Evolutionary conservation across 371 early-diverging fungal species (phyloP).

Genomic region (Saksenaea vasiformis): DNA sequence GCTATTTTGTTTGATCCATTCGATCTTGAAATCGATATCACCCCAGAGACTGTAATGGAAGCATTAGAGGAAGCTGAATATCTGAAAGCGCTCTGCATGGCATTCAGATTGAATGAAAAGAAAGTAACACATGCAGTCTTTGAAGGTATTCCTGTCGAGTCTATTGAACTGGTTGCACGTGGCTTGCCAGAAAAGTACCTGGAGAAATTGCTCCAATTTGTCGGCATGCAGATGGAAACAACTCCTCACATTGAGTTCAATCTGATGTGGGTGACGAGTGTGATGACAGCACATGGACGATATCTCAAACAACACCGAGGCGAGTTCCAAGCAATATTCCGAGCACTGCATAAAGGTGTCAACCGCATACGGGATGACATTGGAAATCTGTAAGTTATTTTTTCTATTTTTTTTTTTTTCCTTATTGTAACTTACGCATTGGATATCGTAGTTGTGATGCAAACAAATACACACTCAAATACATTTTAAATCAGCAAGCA

Average conservation of each 20-base stretch:
- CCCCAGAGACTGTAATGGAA: constrained; percentile 81
- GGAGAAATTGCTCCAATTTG: constrained; percentile 77
- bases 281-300: constrained; percentile 80
- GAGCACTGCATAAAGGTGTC: constrained; percentile 80
- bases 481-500: constrained; percentile 58
- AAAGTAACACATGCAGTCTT: constrained; percentile 74
- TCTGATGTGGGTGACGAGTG: constrained; percentile 75
- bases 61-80: constrained; percentile 76
- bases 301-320: constrained; percentile 80
- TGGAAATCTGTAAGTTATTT: constrained; percentile 68
- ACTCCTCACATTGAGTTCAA: constrained; percentile 88
- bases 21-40: constrained; percentile 94
- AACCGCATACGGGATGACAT: constrained; percentile 72
- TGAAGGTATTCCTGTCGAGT: constrained; percentile 78
- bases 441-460: constrained; percentile 71
- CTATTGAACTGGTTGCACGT: constrained; percentile 73
- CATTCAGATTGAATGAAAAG: constrained; percentile 88
- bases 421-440: not conserved
- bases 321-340: constrained; percentile 74
- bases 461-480: constrained; percentile 77
- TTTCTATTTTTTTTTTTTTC: not conserved
- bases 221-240: constrained; percentile 74
- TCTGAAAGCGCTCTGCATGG: constrained; percentile 86
- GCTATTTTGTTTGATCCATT: constrained; percentile 94
- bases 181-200: constrained; percentile 86